Evolutionary conservation across 352 stramenopile genomes (phyloP), one percentile per base, ranked within the genome.

Genomic region (Phytophthora fragariae): DNA sequence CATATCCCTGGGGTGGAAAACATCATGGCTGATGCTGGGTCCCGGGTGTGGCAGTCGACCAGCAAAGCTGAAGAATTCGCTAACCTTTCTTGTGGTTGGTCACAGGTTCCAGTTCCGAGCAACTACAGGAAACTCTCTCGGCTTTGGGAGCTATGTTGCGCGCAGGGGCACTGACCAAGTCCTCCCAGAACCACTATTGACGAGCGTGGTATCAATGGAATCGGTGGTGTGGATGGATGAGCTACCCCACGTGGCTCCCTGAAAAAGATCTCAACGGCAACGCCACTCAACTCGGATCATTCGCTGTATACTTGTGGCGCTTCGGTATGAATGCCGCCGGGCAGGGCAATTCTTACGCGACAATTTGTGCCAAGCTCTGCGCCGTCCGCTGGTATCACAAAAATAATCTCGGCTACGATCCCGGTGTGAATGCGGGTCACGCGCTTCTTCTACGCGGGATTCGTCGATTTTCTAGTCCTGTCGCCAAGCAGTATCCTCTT

Each of bases 131-230:
- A 72, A 53, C 46, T 65, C 64, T 72, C 19, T 46, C 44, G 15
- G 39, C 63, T 66, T 15, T 72, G 58, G 63, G 70, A 33, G 53
- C 64, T 33, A 62, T 76, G 31, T 27, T 76, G 46, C 33, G 63
- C 21, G 62, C 58, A 14, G 63, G 54, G 27, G 62, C 63, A 57
- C 10, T 72, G 57, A 33, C 63, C 5, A 46, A 68, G 3, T 62
- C 57, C 1, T 66, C 58, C 1, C 1, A 53, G 0, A 19, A 10
- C 0, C 31, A 57, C 7, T 72, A 76, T 37, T 31, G 29, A 0
- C 39, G 63, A 9, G 8, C 58, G 0, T 72, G 62, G 62, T 3
- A 60, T 33, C 62, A 61, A 49, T 68, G 62, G 62, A 57, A 47
- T 9, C 1, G 0, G 19, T 68, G 62, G 62, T 68, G 62, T 46